These are phyloP conservation scores for Tricharina praecox DNA, from an alignment of 495 filamentous ascomycete genomes.

Conservation along the genomic window DNA sequence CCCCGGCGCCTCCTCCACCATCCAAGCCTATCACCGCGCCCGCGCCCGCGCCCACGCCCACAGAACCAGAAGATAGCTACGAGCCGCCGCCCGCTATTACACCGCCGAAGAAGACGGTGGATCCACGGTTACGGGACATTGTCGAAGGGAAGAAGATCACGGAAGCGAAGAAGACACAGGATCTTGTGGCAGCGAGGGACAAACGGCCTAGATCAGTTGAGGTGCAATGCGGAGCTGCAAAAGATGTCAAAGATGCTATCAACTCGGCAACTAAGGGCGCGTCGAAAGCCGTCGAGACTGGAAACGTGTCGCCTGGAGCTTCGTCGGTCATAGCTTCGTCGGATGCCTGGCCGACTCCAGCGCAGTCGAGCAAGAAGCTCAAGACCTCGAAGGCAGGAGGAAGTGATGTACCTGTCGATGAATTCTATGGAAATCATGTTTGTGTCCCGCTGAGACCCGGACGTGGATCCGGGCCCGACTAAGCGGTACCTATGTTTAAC, in stretches of 20 bases:
- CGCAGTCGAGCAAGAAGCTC: neutral
- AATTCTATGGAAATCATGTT: neutral
- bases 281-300: no score
- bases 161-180: neutral
- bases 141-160: conserved; percentile 2
- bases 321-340: no score
- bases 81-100: neutral
- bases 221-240: no score
- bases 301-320: no score
- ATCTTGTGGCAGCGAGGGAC: neutral
- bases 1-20: conserved; percentile 4
- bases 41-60: neutral
- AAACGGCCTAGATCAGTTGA: neutral
- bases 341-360: conserved; percentile 2
- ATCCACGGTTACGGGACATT: neutral
- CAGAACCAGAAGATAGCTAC: neutral
- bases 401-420: conserved; percentile 4
- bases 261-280: no score
- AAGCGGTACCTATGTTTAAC: neutral
- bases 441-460: neutral
- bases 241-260: no score
- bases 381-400: neutral
- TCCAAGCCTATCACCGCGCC: neutral
- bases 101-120: neutral
- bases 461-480: conserved; percentile 6